phyloP scores from a whole-genome alignment of 2,329 filamentous ascomycete species.

The Macrophomina phaseolina region DNA sequence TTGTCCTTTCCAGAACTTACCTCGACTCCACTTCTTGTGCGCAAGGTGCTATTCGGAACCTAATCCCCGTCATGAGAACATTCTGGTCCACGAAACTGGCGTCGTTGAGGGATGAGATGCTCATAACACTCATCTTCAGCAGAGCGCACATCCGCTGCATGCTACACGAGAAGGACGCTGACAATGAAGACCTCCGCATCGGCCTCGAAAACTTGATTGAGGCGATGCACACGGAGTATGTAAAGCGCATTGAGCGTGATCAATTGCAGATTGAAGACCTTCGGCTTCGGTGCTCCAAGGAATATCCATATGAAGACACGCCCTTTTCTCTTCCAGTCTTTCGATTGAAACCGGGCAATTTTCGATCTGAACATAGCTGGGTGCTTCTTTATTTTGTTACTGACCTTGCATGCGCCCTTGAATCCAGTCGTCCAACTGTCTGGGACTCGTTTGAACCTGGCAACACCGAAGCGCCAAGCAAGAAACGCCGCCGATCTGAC shows the following conservation, averaged over 20 bases:
- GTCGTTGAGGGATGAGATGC: conserved; percentile 73
- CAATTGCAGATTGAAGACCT: conserved; percentile 81
- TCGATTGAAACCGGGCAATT: conserved; percentile 43
- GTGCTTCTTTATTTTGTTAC: conserved; percentile 47
- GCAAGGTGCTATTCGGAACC: conserved; percentile 61
- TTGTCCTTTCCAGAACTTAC: conserved; percentile 67
- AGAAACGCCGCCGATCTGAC: conserved; percentile 46
- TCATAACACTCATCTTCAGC: conserved; percentile 72
- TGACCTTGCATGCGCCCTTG: conserved; percentile 43
- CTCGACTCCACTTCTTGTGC: conserved; percentile 72
- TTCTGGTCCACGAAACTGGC: conserved; percentile 78
- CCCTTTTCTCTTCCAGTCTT: conserved; percentile 34
- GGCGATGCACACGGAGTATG: conserved; percentile 78
- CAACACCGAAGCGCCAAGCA: conserved; percentile 36
- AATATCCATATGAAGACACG: conserved; percentile 33
- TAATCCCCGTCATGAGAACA: conserved; percentile 73
- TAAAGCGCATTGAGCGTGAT: conserved; percentile 70
- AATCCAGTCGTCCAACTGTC: conserved; percentile 31
- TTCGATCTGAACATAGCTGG: conserved; percentile 42
- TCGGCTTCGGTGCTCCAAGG: conserved; percentile 42
- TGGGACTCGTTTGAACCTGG: conserved; percentile 30
- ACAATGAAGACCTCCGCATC: conserved; percentile 41
- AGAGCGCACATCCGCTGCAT: conserved; percentile 48
- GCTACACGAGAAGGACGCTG: conserved; percentile 39
- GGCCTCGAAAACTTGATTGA: conserved; percentile 71